Base-by-base conservation (phyloP, 2,329 filamentous ascomycete species). In the Thyridium curvatum region DNA sequence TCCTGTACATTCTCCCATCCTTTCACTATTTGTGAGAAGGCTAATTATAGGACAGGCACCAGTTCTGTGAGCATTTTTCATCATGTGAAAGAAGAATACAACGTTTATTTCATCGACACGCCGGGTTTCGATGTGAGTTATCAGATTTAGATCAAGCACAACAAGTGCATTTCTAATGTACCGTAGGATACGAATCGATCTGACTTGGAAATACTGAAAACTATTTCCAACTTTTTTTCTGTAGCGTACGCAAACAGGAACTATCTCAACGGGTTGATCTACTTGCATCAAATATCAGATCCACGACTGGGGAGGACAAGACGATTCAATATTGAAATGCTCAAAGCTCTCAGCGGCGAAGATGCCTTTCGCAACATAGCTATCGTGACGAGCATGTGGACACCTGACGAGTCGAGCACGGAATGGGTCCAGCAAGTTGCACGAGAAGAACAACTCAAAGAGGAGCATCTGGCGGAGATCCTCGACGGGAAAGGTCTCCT, bases 201-300 rank as follows among this genome's bases (percentile, higher is more conserved):
- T 4, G 68, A 72, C 40, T 55, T 61, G 6, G 66, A 72, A 26
- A 60, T 72, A 1, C 56, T 72, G 2, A 35, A 52, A n/a, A 52
- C 62, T 30, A 65, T 71, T 18, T 62, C 64, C 1, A 48, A 50
- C 4, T 69, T 59, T 46, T 52, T 70, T 3, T 53, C 51, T 1
- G 40, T 40, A 0, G 51, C 55, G 1, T 65, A 62, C 39, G 47
- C 45, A 14, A 41, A 54, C 13, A 33, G 57, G 13, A 51, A 59
- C 35, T 53, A 54, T 30, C 55, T 69, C 3, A 52, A 53, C 4
- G 69, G 68, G 1, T 61, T 72, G 35, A 60, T 72, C 18, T 71
- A 71, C 46, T 47, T 72, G 8, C 66, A 70, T 35, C 55, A 56
- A 1, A 71, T 72, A 44, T 58, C 55, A 0, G 60, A 68, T 33